Base-by-base conservation (phyloP, 1,139 yeast species). In the Suhomyces panamericanus region DNA sequence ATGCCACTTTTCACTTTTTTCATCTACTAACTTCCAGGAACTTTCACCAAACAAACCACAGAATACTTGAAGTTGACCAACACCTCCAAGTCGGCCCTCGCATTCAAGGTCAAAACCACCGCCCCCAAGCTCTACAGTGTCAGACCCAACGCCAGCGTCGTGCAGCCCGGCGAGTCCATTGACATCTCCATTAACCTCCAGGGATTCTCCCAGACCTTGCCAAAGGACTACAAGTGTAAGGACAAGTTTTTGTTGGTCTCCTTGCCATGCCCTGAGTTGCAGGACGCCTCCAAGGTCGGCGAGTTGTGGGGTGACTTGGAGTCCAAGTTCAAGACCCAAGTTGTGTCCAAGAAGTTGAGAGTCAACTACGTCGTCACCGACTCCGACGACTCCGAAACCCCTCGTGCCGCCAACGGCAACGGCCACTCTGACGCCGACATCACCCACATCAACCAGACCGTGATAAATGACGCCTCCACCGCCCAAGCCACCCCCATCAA, bases 91-190 rank as follows among this genome's bases (percentile, higher is more conserved):
- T 70, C 81, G 33, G 77, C 85, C 40, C 69, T 80, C 59, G 96
- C 96, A 28, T 93, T 89, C 76, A 95, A 95, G 73, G 97, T 95
- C 61, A 95, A 93, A 70, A 93, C 99, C 40, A 93, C 99, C 9
- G 97, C 98, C 12, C 99, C 99, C 48, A 91, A 88, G 66, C 77
- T 89, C 64, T 88, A 91, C 73, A 88, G 96, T 67, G 98, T 93
- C 44, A 85, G 96, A 69, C 99, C 99, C 49, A 93, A 91, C 66
- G 95, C 97, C 46, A 81, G 95, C 24, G 69, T 85, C 34, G 75
- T 93, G 46, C 77, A 74, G 34, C 93, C 98, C 12, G 95, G 95
- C 32, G 80, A 80, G 51, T 67, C 83, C 11, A 72, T 83, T 44
- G 81, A 85, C 48, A 87, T 93, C 42, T 80, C 91, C 41, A 86